Conservation (phyloP, 164 flowering plant species). For the Litsea cubeba region DNA sequence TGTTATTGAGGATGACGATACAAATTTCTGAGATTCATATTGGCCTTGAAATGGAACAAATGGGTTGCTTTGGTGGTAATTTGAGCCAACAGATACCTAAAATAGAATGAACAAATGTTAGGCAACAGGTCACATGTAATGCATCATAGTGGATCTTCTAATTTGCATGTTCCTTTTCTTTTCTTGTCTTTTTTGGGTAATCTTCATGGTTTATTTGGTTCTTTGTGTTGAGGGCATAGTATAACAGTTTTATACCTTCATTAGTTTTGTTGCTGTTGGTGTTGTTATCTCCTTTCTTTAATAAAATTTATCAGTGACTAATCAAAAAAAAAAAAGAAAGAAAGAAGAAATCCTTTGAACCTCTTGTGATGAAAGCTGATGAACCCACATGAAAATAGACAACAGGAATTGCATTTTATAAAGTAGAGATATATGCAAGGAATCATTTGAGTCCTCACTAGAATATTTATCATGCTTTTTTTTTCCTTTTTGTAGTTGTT, state of each 20-base stretch:
- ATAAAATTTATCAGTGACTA: too few species aligned
- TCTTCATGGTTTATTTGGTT: too few species aligned
- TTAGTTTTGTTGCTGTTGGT: too few species aligned
- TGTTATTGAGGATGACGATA: conserved; percentile 31
- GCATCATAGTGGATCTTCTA: too few species aligned
- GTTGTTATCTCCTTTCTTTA: too few species aligned
- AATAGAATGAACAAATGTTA: neutral
- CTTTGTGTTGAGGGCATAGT: too few species aligned
- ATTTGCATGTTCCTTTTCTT: neutral
- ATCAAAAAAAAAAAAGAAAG: too few species aligned
- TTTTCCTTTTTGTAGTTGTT: too few species aligned
- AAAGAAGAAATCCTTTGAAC: neutral
- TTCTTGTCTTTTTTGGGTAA: too few species aligned
- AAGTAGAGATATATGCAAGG: neutral
- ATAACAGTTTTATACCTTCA: too few species aligned
- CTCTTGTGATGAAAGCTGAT: neutral
- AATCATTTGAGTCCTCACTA: conserved; percentile 2
- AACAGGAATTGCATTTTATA: neutral
- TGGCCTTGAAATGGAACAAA: conserved; percentile 41
- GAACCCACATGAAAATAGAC: neutral
- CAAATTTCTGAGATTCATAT: conserved; percentile 25
- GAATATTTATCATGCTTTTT: neutral
- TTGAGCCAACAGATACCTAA: conserved; percentile 38
- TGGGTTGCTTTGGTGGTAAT: conserved; percentile 32
- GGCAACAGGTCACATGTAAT: too few species aligned